phyloP scores from a whole-genome alignment of 176 grass and related monocot genomes.

The Raddia distichophylla region DNA sequence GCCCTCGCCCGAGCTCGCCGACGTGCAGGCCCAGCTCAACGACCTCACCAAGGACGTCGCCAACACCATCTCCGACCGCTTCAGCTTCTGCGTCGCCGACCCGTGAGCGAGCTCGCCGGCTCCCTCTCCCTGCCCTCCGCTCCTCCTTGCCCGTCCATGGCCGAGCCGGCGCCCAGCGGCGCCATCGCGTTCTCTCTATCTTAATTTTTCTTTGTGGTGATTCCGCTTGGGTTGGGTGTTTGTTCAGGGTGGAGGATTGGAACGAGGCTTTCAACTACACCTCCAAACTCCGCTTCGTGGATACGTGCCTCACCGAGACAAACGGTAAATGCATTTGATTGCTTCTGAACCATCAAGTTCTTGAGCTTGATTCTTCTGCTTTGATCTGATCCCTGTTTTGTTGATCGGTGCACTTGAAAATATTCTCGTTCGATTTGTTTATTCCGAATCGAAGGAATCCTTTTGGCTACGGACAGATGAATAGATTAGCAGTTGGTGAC shows the following conservation, averaged over 20 bases:
- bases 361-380: neutral
- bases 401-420: neutral
- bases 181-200: neutral
- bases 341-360: neutral
- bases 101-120: conserved; percentile 32
- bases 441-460: neutral
- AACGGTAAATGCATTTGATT: conserved; percentile 15
- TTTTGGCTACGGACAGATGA: neutral
- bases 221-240: neutral
- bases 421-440: neutral
- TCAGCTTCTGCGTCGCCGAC: conserved; percentile 67
- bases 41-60: conserved; percentile 43
- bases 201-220: neutral
- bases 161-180: neutral
- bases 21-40: conserved; percentile 32
- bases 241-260: conserved; percentile 53
- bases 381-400: neutral
- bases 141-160: too few relatives aligned
- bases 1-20: conserved; percentile 16
- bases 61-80: conserved; percentile 36
- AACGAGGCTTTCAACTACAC: conserved; percentile 73
- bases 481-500: neutral
- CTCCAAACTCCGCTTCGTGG: conserved; percentile 49
- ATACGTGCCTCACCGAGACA: conserved; percentile 31
- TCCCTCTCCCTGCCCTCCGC: neutral